Evolutionary conservation across 2,329 filamentous ascomycete genomes (phyloP).

Genomic region (Pseudocercospora eumusae): DNA sequence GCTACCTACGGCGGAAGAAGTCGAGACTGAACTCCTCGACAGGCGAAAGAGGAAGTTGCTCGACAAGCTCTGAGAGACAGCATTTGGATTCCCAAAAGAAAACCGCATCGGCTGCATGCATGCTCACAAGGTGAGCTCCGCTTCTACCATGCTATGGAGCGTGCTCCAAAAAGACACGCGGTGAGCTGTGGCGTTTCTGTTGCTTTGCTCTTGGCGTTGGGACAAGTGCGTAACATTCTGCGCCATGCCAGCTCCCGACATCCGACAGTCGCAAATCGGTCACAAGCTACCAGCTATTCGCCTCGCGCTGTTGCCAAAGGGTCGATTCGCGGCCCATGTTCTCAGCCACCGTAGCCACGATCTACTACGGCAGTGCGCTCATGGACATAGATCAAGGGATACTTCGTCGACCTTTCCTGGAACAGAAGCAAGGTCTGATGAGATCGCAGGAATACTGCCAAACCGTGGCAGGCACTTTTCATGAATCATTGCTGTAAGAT

Average conservation of each 20-base stretch:
- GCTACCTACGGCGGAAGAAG: constrained; percentile 82
- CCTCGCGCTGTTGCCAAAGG: neutral
- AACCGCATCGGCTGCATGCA: neutral
- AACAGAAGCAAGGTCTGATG: neutral
- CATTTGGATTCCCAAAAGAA: neutral
- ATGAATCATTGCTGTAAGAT: neutral
- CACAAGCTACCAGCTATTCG: neutral
- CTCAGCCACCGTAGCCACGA: neutral
- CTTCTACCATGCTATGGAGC: neutral
- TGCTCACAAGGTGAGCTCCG: neutral
- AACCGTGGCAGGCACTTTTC: neutral
- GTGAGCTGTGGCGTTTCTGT: constrained; percentile 4
- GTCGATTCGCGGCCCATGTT: neutral
- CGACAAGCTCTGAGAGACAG: constrained; percentile 55
- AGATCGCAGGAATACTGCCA: neutral
- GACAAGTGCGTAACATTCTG: neutral
- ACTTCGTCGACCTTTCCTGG: neutral
- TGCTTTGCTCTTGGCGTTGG: neutral
- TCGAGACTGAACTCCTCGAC: constrained; percentile 91
- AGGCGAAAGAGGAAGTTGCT: constrained; percentile 78
- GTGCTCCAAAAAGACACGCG: neutral
- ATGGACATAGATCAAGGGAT: neutral
- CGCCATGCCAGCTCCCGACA: neutral
- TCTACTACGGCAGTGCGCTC: neutral
- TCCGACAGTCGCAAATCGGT: neutral